Percentiles rank a stretch among this genome's conserved stretches.
Conservation (phyloP, 106 monocot species). For the Acorus gramineus region DNA sequence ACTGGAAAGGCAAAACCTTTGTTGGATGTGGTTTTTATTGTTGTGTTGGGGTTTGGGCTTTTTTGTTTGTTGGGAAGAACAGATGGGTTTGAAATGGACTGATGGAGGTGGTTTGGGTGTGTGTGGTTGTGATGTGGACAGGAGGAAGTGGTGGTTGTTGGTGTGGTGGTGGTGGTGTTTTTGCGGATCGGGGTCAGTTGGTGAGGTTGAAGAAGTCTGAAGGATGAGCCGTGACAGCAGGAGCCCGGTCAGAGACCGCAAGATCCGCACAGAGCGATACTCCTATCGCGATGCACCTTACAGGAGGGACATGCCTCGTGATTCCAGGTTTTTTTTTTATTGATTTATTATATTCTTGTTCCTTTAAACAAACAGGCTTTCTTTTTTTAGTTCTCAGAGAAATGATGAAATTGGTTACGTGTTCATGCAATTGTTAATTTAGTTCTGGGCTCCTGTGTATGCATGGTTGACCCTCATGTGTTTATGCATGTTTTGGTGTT, state of each 20-base stretch:
- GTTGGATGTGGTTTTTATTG: too few species aligned
- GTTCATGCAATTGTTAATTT: too few species aligned
- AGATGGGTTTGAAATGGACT: too few species aligned
- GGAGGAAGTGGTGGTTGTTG: slow-evolving; percentile 27
- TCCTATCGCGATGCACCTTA: slow-evolving; percentile 78
- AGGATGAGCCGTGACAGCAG: slow-evolving; percentile 64
- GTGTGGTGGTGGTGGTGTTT: slow-evolving; percentile 19
- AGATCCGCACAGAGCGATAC: slow-evolving; percentile 59
- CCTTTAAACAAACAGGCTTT: background rate
- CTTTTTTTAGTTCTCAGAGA: slow-evolving; percentile 3
- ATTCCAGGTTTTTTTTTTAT: slow-evolving; percentile 33
- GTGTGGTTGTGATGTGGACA: slow-evolving; percentile 35
- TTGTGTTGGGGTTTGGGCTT: too few species aligned
- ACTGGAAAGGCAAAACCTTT: too few species aligned
- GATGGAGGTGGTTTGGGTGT: too few species aligned
- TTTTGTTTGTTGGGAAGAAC: too few species aligned
- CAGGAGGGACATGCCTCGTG: slow-evolving; percentile 38
- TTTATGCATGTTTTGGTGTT: too few species aligned
- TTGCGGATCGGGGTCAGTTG: slow-evolving; percentile 9
- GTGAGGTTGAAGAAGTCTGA: slow-evolving; percentile 14
- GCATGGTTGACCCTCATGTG: too few species aligned
- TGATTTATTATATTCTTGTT: background rate
- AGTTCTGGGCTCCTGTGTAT: too few species aligned
- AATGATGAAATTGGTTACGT: too few species aligned
- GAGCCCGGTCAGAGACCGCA: slow-evolving; percentile 70